Evolutionary conservation across 345 rosid genomes (phyloP).

Genomic region (Dipteronia sinensis): DNA sequence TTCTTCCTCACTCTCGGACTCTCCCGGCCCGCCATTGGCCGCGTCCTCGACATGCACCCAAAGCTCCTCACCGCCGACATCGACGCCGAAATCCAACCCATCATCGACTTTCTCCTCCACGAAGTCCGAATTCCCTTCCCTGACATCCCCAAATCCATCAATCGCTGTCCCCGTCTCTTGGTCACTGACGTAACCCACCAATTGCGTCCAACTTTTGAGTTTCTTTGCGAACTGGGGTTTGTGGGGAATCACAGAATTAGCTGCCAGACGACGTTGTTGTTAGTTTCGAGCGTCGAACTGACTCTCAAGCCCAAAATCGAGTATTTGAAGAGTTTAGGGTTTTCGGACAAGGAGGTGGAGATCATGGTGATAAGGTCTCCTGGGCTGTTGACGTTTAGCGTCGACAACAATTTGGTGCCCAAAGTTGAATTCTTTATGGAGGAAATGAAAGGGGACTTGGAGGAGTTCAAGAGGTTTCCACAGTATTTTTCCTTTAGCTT

Average conservation of each 20-base stretch:
- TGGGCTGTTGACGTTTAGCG: constrained; percentile 65
- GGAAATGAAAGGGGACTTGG: constrained; percentile 66
- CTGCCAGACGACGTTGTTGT: constrained; percentile 55
- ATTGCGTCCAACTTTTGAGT: constrained; percentile 58
- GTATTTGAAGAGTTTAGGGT: constrained; percentile 51
- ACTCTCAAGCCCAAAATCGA: constrained; percentile 63
- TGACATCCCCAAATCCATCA: constrained; percentile 55
- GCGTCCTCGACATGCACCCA: constrained; percentile 84
- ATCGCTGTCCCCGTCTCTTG: constrained; percentile 73
- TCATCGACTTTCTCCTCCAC: constrained; percentile 58
- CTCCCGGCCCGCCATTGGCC: constrained; percentile 58
- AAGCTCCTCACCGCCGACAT: constrained; percentile 70
- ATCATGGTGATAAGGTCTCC: constrained; percentile 81
- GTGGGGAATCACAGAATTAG: constrained; percentile 42
- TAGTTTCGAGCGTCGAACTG: constrained; percentile 62
- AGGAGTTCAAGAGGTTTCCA: constrained; percentile 74
- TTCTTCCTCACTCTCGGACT: constrained; percentile 69
- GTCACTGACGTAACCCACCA: constrained; percentile 50
- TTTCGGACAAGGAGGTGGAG: constrained; percentile 54
- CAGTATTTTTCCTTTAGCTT: constrained; percentile 88
- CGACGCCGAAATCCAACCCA: constrained; percentile 47
- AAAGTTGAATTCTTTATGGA: constrained; percentile 59
- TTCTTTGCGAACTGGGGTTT: constrained; percentile 62
- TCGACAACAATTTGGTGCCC: constrained; percentile 67
- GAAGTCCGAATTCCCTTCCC: constrained; percentile 53